Base-by-base conservation (phyloP, 805 yeast genomes). In the Monosporozyma servazzii region DNA sequence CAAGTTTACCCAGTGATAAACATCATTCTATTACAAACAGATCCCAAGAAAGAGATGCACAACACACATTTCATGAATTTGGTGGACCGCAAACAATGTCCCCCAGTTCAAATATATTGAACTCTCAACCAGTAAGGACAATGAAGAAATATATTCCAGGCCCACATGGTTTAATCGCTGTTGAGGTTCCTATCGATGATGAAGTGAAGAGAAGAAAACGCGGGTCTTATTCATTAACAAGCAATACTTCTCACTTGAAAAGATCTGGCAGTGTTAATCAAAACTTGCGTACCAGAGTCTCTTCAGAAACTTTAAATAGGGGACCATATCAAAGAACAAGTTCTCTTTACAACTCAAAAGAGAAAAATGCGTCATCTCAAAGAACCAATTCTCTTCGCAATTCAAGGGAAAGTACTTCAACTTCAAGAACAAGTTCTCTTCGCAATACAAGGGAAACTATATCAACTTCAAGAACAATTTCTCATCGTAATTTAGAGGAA, bases 61-160 rank as follows among this genome's bases (percentile, higher is more conserved):
- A 57, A 52, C 54, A 55, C 58, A 64, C 60, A 45, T 71, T 62
- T 56, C 60, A 56, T 42, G 71, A 56, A 45, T 63, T 68, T 60
- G 72, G 67, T 20, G 70, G 68, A 15, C 56, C 61, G 25, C 65
- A 64, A 49, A 55, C 61, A n/a, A 33, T 13, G 1, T 45, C 47
- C n/a, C 27, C 48, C 11, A 33, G 20, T 18, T 45, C 54, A 8
- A 45, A 51, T 20, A 23, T 27, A 4, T 31, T 47, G 4, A 29
- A 46, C 17, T 18, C 37, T 7, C 51, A 49, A 47, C 58, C 55
- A 48, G 9, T 27, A 33, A 76, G 71, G 50, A 82, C 77, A 69
- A 76, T 84, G 9, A 83, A 81, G 56, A 82, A 79, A 55, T 85
- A 84, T 68, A 75, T 85, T 45, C 91, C 93, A 2, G 82, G 88